Evolutionary conservation across 768 basidiomycete species (phyloP), one percentile per base, ranked within the genome.

Genomic region (Ephemerocybe angulata): DNA sequence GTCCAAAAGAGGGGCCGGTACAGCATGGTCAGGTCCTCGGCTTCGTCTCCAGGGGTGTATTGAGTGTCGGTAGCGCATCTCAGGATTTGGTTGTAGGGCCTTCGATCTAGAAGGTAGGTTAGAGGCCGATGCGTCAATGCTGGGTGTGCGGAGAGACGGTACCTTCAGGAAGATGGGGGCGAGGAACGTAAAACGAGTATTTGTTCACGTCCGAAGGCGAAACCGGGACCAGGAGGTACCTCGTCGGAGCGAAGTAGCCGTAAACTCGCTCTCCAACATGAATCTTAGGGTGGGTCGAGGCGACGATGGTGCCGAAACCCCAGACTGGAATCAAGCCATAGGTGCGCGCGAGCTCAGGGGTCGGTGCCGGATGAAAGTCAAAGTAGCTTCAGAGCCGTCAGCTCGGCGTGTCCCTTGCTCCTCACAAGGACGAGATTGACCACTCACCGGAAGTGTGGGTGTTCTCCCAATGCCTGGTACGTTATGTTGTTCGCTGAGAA

Each of bases 1-100:
- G 86, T 87, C 86, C 86, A 88, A 66, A 87, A 88, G 15, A 88
- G 72, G 0, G 87, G 85, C 0, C 85, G 78, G 58, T 85, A 88
- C 15, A 88, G 76, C 87, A 88, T 87, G 0, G 79, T 81, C 37
- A 86, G 70, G 61, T 86, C 86, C 64, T 88, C 86, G 1, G 70
- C 66, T 1, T 63, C 58, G 0, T 77, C 71, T 0, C 74, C 75
- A 0, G 79, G 68, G 17, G 71, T 71, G 56, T 86, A 86, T 50
- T 82, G 73, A 0, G 79, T 74, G 56, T 88, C 86, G 8, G 65
- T 62, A 5, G 74, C 67, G 57, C 86, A 88, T 13, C 86, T 80
- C 13, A 77, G 76, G 44, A 88, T 70, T 62, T 84, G 84, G 57
- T 88, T 88, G 65, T 88, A 87, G 19, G 85, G 84, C 21, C 83